Conservation (phyloP, 164 flowering plant genomes). For the Magnolia sinica region DNA sequence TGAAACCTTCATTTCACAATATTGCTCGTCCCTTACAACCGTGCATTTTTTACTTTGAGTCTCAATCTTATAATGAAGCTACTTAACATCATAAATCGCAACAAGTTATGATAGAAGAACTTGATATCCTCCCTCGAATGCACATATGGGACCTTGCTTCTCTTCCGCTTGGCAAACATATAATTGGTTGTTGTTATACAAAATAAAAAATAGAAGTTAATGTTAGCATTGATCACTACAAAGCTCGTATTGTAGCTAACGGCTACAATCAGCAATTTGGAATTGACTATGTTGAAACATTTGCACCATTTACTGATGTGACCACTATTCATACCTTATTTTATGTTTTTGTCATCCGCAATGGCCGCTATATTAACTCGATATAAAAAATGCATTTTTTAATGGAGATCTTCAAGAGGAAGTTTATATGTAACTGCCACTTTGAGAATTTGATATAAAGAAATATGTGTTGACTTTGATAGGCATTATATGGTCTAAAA, state of each 20-base stretch:
- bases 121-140: neutral
- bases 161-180: neutral
- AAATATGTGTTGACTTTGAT: neutral
- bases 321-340: too few relatives aligned
- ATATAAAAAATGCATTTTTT: neutral
- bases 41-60: neutral
- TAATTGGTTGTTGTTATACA: neutral
- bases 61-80: neutral
- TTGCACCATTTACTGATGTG: neutral
- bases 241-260: neutral
- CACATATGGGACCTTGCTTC: neutral
- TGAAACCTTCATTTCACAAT: too few relatives aligned
- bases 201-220: neutral
- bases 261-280: neutral
- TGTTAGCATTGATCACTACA: neutral
- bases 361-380: too few relatives aligned
- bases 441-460: neutral
- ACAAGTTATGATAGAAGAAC: neutral
- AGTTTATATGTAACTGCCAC: neutral
- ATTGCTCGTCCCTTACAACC: neutral
- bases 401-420: neutral
- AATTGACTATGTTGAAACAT: neutral
- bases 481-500: neutral
- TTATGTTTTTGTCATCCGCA: too few relatives aligned
- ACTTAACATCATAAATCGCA: neutral